Evolutionary conservation across 208 protist genomes (phyloP).

Genomic region (Trypanosoma cruzi): DNA sequence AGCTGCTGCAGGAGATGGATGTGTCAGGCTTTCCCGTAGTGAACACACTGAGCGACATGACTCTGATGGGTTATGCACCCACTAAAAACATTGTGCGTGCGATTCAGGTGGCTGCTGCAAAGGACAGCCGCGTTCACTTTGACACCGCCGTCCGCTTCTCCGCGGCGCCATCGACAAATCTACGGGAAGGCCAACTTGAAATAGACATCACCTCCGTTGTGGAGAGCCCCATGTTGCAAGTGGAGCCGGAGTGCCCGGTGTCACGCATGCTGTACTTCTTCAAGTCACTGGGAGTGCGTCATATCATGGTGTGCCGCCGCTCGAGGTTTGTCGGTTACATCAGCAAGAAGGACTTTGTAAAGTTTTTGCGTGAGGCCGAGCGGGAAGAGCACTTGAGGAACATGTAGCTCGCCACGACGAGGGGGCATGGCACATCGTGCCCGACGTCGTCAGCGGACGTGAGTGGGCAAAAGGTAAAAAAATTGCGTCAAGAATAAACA

Average conservation of each 20-base stretch:
- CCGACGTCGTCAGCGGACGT: too few relatives aligned
- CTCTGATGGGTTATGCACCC: conserved; percentile 71
- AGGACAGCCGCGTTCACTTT: conserved; percentile 46
- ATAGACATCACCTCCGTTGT: conserved; percentile 57
- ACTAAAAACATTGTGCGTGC: conserved; percentile 59
- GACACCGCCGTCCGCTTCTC: conserved; percentile 54
- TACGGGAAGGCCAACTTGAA: conserved; percentile 34
- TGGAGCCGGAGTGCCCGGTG: conserved; percentile 72
- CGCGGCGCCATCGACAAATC: conserved; percentile 24
- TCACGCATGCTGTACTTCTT: conserved; percentile 76
- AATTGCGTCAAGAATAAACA: too few relatives aligned
- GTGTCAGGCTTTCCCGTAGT: conserved; percentile 81
- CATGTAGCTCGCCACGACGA: conserved; percentile 40
- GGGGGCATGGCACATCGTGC: background rate
- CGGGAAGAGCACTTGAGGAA: conserved; percentile 61
- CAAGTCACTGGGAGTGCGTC: conserved; percentile 69
- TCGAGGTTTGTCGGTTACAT: conserved; percentile 71
- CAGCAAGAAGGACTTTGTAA: conserved; percentile 83
- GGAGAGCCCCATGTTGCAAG: conserved; percentile 65
- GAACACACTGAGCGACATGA: conserved; percentile 49
- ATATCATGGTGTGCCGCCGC: conserved; percentile 68
- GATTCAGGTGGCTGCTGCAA: conserved; percentile 51
- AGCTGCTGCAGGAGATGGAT: conserved; percentile 54
- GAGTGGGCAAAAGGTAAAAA: too few relatives aligned
- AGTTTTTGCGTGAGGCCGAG: conserved; percentile 69